Percentiles rank a stretch among this genome's conserved stretches.
These are phyloP conservation scores for Mesostigma viride DNA, from an alignment of 139 green algal genomes.

Conservation along the genomic window DNA sequence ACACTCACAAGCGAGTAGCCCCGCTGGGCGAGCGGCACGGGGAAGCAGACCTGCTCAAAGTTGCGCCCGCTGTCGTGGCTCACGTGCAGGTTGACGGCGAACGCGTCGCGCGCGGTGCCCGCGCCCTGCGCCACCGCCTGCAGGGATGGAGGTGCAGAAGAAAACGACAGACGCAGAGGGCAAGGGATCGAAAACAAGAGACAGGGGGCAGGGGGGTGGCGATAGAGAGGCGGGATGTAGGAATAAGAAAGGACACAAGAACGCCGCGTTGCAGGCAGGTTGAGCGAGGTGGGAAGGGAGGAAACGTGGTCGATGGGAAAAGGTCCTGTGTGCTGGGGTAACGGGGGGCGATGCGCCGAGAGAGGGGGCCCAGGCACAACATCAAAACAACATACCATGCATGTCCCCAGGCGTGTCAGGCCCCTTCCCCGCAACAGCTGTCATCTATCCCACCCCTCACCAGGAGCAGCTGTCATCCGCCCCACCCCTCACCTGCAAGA, in stretches of 20 bases:
- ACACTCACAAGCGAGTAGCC: constrained; percentile 54
- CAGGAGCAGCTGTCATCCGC: too few relatives aligned
- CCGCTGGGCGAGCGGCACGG: constrained; percentile 12
- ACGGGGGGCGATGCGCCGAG: too few relatives aligned
- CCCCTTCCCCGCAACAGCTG: too few relatives aligned
- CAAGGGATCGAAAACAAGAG: not conserved
- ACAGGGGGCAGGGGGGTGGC: not conserved
- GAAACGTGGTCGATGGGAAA: too few relatives aligned
- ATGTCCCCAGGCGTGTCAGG: too few relatives aligned
- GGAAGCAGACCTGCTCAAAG: constrained; percentile 36
- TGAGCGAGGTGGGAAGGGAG: too few relatives aligned
- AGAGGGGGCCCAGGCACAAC: too few relatives aligned
- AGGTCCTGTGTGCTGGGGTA: too few relatives aligned
- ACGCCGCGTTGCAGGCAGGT: too few relatives aligned
- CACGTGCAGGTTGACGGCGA: constrained; percentile 27
- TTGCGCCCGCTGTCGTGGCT: constrained; percentile 24
- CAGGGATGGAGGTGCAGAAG: not conserved
- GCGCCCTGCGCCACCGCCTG: not conserved
- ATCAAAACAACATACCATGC: too few relatives aligned
- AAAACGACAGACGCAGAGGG: not conserved
- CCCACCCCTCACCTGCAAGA: too few relatives aligned
- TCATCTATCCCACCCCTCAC: too few relatives aligned
- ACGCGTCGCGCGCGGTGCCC: not conserved
- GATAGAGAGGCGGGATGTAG: not conserved
- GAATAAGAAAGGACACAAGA: not conserved